These are phyloP conservation scores for Lentinula guzmanii DNA, from an alignment of 768 basidiomycete species.

Conservation along the genomic window DNA sequence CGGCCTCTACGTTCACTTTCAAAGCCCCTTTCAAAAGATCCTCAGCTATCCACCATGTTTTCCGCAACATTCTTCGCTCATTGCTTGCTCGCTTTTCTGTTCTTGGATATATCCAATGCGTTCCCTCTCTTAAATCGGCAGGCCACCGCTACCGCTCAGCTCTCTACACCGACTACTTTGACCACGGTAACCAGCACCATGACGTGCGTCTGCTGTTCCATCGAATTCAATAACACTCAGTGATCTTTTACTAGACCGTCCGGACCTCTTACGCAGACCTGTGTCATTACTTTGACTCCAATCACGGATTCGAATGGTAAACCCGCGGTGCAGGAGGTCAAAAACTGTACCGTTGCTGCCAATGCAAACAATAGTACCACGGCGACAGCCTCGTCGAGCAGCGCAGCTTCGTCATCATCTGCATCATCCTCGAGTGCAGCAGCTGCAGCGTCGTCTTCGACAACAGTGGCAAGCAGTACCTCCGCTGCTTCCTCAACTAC, in stretches of 20 bases:
- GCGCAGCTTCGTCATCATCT: constrained; percentile 6
- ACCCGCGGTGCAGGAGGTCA: constrained; percentile 45
- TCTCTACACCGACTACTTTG: constrained; percentile 26
- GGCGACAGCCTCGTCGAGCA: constrained; percentile 5
- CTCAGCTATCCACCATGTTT: constrained; percentile 29
- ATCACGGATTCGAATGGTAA: constrained; percentile 42
- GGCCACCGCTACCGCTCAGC: constrained; percentile 9
- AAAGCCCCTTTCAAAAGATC: constrained; percentile 16
- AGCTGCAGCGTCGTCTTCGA: constrained; percentile 71
- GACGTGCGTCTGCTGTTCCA: constrained; percentile 31
- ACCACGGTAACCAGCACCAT: constrained; percentile 37
- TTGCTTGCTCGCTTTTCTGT: constrained; percentile 31
- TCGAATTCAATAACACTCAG: not conserved
- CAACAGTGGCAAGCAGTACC: constrained; percentile 23
- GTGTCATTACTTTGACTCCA: constrained; percentile 52
- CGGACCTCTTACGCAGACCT: constrained; percentile 52
- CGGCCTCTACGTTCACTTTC: constrained; percentile 32
- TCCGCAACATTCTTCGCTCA: constrained; percentile 27
- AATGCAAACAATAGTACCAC: constrained; percentile 9
- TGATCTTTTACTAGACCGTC: constrained; percentile 30
- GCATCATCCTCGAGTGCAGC: constrained; percentile 8
- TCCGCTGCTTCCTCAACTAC: constrained; percentile 9
- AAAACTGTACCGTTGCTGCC: constrained; percentile 41
- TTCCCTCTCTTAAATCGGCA: constrained; percentile 30
- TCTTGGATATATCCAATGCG: constrained; percentile 26